Base-by-base conservation (phyloP, 192 early-diverging fungal species). In the Gonapodya sp. region DNA sequence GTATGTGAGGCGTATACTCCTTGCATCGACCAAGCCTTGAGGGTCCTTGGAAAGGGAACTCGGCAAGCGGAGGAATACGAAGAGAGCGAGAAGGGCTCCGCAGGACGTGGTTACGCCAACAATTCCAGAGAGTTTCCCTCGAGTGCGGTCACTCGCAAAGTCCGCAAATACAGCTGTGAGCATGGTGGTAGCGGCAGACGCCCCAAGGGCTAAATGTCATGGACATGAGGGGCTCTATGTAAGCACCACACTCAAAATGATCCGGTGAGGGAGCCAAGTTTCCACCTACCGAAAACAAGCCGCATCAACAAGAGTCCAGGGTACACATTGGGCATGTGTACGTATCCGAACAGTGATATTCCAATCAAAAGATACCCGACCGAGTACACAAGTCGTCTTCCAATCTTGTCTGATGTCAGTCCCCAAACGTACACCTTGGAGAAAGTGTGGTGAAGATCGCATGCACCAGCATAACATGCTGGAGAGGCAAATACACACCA, bases 111-210 rank as follows among this genome's bases (percentile, higher is more conserved):
- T 84, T 37, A 91, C 81, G 0, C 94, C 94, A 34, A 92, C 88
- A 8, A 92, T 72, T 0, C 89, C 94, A 18, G 89, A 80, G 1
- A 82, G 18, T 75, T 84, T 86, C 0, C 88, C 88, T 1, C 80
- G 24, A 2, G 30, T 80, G 37, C 2, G 82, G 1, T 89, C 83
- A 35, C 83, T 84, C 0, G 88, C 90, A 30, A 88, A 87, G 83
- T 94, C 93, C 2, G 88, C 85, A 18, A 92, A 74, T 14, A 89
- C 86, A 31, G 90, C 93, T 0, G 92, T 89, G 82, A 94, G 88
- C 94, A 94, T 94, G 18, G 87, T 86, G 36, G 83, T 81, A 1
- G 89, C 90, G 1, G 92, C 88, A 8, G 46, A 64, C 0, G 90
- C 87, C 2, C 94, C 94, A 1, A 92, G 35, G 1, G 94, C 90